Percentiles rank a stretch among this genome's conserved stretches.
These are phyloP conservation scores for Ambrosiella xylebori DNA, from an alignment of 2,329 filamentous ascomycete genomes.

Conservation along the genomic window DNA sequence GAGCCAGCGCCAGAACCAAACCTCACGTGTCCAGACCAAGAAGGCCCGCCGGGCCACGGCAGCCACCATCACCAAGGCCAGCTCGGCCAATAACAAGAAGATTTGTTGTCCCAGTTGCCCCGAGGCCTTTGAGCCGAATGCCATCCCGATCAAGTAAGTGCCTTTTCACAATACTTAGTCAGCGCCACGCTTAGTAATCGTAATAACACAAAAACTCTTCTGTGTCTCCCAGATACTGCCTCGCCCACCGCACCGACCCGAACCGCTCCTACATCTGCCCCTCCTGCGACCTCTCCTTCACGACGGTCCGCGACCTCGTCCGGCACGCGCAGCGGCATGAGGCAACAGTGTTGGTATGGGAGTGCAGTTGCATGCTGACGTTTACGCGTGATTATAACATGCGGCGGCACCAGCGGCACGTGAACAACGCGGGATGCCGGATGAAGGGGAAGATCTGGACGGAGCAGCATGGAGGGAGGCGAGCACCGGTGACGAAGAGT, in stretches of 20 bases:
- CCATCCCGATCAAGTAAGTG: too few species aligned
- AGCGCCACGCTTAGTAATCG: too few species aligned
- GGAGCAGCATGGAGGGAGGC: background rate
- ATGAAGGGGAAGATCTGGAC: background rate
- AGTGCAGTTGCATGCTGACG: slow-evolving; percentile 5
- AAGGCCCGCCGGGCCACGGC: background rate
- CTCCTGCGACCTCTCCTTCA: slow-evolving; percentile 1
- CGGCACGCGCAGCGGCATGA: slow-evolving; percentile 8
- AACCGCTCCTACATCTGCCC: slow-evolving; percentile 2
- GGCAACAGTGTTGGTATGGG: slow-evolving; percentile 1
- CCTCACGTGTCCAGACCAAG: background rate
- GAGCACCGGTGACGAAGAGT: background rate
- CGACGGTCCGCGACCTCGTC: slow-evolving; percentile 6
- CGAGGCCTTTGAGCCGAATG: too few species aligned
- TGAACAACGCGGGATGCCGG: background rate
- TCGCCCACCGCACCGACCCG: background rate
- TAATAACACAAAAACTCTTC: too few species aligned
- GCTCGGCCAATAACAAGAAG: background rate
- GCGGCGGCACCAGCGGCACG: slow-evolving; percentile 6
- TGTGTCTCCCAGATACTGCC: background rate
- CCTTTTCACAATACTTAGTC: too few species aligned
- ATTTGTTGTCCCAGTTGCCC: too few species aligned
- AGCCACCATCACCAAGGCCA: background rate
- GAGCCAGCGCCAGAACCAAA: too few species aligned
- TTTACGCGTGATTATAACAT: slow-evolving; percentile 12